A percentile compares a stretch with the other conserved stretches of the same genome.
Evolutionary conservation across 169 alveolate genomes (phyloP).

Genomic region (Plasmodium falciparum): DNA sequence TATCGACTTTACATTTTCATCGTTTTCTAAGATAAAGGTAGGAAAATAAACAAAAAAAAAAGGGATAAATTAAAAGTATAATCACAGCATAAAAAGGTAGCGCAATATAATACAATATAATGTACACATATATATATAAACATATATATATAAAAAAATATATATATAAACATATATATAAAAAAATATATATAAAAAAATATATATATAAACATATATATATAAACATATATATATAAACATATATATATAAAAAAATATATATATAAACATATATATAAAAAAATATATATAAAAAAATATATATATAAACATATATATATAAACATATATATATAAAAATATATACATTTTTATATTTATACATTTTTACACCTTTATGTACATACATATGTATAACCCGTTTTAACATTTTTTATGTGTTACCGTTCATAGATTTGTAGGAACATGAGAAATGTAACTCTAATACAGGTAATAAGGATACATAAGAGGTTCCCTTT

Average conservation of each 20-base stretch:
- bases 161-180: no score
- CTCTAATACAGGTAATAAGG: constrained; percentile 31
- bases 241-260: no score
- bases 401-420: background rate
- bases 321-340: no score
- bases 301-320: no score
- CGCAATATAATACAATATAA: background rate
- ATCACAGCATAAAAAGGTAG: background rate
- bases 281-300: no score
- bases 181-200: no score
- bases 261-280: no score
- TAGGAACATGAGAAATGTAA: constrained; percentile 48
- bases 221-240: no score
- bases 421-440: constrained; percentile 27
- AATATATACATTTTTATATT: background rate
- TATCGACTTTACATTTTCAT: constrained; percentile 5
- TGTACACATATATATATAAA: no score
- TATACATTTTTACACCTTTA: background rate
- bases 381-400: background rate
- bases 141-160: no score
- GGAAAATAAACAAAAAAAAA: background rate
- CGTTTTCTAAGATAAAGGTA: constrained; percentile 12
- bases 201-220: no score
- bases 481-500: constrained; percentile 22
- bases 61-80: background rate